These are phyloP conservation scores for Coniosporium tulheliwenetii DNA, from an alignment of 2,329 filamentous ascomycete genomes.

Conservation along the genomic window DNA sequence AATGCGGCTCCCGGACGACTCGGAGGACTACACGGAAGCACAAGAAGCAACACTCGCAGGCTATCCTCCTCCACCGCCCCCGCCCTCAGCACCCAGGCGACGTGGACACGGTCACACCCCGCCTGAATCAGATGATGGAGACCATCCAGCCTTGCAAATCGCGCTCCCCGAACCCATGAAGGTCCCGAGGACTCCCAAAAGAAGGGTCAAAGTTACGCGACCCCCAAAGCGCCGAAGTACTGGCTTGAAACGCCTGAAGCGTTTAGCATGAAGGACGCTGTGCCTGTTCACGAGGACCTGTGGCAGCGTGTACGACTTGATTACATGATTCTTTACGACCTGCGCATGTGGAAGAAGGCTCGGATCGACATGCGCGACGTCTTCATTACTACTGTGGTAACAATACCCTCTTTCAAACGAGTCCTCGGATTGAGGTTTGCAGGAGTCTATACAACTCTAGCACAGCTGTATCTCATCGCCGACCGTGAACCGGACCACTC, in stretches of 20 bases:
- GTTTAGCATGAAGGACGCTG: conserved; percentile 46
- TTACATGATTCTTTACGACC: conserved; percentile 86
- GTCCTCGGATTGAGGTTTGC: conserved; percentile 87
- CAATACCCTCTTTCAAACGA: conserved; percentile 90
- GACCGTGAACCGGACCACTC: conserved; percentile 95
- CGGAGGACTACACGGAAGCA: conserved; percentile 55
- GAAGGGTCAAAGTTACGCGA: conserved; percentile 25
- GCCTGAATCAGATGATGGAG: conserved; percentile 49
- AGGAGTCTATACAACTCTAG: conserved; percentile 81
- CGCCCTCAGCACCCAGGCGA: conserved; percentile 30
- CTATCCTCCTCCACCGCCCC: conserved; percentile 53
- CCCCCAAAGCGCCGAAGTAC: conserved; percentile 57
- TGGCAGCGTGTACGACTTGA: conserved; percentile 82
- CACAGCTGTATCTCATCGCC: conserved; percentile 88
- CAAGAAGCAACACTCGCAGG: conserved; percentile 66
- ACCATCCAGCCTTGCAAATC: conserved; percentile 24
- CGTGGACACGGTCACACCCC: conserved; percentile 38
- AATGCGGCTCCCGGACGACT: conserved; percentile 26
- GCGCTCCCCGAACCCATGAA: conserved; percentile 51
- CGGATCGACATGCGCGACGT: conserved; percentile 80
- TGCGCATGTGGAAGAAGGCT: conserved; percentile 92
- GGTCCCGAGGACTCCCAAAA: conserved; percentile 67
- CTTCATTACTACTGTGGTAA: conserved; percentile 92
- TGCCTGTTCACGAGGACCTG: conserved; percentile 68
- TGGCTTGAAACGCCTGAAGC: conserved; percentile 71